These are phyloP conservation scores for Cordyceps farinosa DNA, from an alignment of 2,329 filamentous ascomycete species.

Conservation along the genomic window DNA sequence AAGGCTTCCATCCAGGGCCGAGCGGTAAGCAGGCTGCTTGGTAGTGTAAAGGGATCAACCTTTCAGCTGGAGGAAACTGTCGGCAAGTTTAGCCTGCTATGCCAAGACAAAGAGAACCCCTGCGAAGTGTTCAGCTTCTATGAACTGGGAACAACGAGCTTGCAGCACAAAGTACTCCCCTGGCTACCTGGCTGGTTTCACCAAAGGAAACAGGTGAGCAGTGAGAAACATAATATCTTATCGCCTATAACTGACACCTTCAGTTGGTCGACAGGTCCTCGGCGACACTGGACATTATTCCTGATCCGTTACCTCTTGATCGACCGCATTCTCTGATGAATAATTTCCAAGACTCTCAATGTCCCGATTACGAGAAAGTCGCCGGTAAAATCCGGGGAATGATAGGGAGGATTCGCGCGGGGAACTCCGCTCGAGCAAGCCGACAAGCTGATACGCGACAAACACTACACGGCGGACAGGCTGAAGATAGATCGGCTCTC, in stretches of 20 bases:
- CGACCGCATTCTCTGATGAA: constrained; percentile 27
- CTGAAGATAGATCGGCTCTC: constrained; percentile 35
- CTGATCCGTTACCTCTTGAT: constrained; percentile 23
- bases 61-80: constrained; percentile 23
- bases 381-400: constrained; percentile 18
- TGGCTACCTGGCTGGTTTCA: constrained; percentile 18
- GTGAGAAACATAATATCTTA: background rate
- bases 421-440: constrained; percentile 15
- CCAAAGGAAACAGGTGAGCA: constrained; percentile 1
- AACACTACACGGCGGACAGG: constrained; percentile 23
- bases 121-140: constrained; percentile 25
- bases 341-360: constrained; percentile 24
- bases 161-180: constrained; percentile 22
- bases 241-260: background rate
- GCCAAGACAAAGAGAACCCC: constrained; percentile 12
- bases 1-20: constrained; percentile 6
- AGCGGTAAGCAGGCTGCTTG: constrained; percentile 21
- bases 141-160: constrained; percentile 22
- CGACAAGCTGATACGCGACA: constrained; percentile 24
- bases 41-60: constrained; percentile 20
- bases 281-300: constrained; percentile 25
- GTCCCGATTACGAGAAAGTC: constrained; percentile 21
- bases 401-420: background rate
- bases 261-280: constrained; percentile 26
- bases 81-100: constrained; percentile 22